Conservation (phyloP, 139 green algal genomes). For the Tetradesmus obliquus region DNA sequence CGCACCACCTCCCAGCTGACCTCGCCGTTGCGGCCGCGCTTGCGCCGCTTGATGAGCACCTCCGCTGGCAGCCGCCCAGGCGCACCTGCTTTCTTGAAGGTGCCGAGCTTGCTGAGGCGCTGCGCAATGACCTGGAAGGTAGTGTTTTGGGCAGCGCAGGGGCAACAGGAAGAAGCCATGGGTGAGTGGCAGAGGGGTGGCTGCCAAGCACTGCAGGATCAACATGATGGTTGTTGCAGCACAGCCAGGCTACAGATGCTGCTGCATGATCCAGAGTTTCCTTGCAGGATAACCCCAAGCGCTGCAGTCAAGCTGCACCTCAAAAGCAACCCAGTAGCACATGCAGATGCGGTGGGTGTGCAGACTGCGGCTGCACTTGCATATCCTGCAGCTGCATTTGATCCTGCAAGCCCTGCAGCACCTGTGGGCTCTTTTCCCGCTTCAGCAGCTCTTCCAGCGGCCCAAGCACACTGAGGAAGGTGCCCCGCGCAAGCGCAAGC, state of each 20-base stretch:
- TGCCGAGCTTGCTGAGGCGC: constrained; percentile 84
- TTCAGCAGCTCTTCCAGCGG: constrained; percentile 88
- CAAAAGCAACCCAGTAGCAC: background rate
- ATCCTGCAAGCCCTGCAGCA: constrained; percentile 6
- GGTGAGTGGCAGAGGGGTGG: background rate
- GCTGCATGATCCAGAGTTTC: background rate
- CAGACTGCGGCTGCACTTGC: background rate
- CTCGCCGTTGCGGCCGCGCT: constrained; percentile 63
- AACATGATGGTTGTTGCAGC: background rate
- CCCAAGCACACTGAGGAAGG: constrained; percentile 89
- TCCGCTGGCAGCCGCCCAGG: constrained; percentile 74
- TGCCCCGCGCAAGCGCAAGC: constrained; percentile 83
- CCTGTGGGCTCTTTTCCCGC: constrained; percentile 86
- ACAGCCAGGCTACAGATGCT: background rate
- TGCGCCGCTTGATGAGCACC: constrained; percentile 83
- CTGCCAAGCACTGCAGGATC: too few species aligned
- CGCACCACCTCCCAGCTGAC: constrained; percentile 84
- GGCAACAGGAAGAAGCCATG: background rate
- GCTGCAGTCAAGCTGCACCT: too few species aligned
- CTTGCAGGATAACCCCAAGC: too few species aligned
- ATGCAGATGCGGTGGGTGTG: background rate
- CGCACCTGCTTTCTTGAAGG: constrained; percentile 44
- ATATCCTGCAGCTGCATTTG: background rate
- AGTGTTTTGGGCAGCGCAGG: background rate
- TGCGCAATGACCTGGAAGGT: constrained; percentile 74